Base-by-base conservation (phyloP, 352 stramenopile genomes). In the Phytophthora colocasiae region DNA sequence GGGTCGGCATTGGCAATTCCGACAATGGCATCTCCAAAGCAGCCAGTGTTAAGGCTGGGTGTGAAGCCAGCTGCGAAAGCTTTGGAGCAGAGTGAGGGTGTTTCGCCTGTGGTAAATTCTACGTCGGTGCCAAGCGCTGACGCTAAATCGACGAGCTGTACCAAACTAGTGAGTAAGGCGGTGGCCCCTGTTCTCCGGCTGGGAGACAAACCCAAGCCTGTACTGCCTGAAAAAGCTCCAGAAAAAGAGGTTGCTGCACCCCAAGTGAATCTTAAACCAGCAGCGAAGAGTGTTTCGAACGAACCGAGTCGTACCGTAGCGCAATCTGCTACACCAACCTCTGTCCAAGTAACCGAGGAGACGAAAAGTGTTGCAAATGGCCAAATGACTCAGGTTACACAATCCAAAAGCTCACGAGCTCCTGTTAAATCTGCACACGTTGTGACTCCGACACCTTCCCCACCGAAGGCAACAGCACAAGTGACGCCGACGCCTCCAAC, bases 1-100 rank as follows among this genome's bases (percentile, higher is more conserved):
- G 71, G 71, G 6, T 66, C 71, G 14, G 71, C 71, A 7, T 49
- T 78, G 4, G 62, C 66, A 9, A 34, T 57, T 27, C 41, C 65
- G 17, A 68, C 27, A 19, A 34, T 58, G 39, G 53, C 62, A 17
- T 40, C 57, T 0, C 46, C 58, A 0, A 73, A 78, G 31, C 57
- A 68, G 29, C 26, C 46, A 38, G 50, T 49, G 3, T 17, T 64
- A 19, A 63, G 36, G 15, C 56, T 65, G 9, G 41, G 34, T 38
- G 32, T 57, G n/a, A 75, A 73, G 27, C 45, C 38, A 31, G 53
- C 61, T 40, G 56, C 56, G 12, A 78, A 75, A 51, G 32, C 57
- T 15, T 29, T 69, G 9, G 48, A 34, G 7, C 26, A 45, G 10
- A 32, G n/a, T 54, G 17, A 14, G n/a, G n/a, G 24, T 15, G 22